These are phyloP conservation scores for Backusella macrospora DNA, from an alignment of 192 early-diverging fungal species.

Conservation along the genomic window DNA sequence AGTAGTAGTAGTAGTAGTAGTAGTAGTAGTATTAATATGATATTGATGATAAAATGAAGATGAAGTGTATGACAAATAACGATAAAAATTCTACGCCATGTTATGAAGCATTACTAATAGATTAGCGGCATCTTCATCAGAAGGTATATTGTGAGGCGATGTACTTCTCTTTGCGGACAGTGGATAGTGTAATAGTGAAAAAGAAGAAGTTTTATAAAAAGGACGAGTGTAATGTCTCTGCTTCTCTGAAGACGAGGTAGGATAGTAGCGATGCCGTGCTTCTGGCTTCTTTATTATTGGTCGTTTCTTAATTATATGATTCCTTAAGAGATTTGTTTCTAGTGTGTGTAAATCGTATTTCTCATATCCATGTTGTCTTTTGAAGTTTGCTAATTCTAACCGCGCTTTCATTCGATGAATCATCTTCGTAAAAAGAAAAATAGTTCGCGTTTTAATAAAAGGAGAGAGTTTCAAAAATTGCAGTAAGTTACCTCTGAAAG, in stretches of 20 bases:
- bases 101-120: slow-evolving; percentile 38
- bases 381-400: slow-evolving; percentile 35
- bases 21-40: neutral
- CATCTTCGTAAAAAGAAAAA: slow-evolving; percentile 23
- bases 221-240: neutral
- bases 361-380: slow-evolving; percentile 37
- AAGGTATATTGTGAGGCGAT: slow-evolving; percentile 11
- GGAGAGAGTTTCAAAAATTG: neutral
- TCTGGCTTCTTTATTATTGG: neutral
- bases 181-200: neutral
- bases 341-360: slow-evolving; percentile 25
- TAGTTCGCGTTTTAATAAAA: slow-evolving; percentile 8
- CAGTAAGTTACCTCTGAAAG: neutral
- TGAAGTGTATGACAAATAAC: neutral
- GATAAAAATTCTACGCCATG: neutral
- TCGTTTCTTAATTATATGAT: neutral
- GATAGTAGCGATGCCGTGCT: slow-evolving; percentile 28
- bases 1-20: neutral
- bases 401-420: slow-evolving; percentile 33
- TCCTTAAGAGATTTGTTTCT: slow-evolving; percentile 14
- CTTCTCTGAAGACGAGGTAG: slow-evolving; percentile 8
- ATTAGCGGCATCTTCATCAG: slow-evolving; percentile 37
- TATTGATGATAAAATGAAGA: neutral
- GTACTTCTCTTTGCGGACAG: slow-evolving; percentile 27
- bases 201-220: neutral